These are phyloP conservation scores for Trametes versicolor DNA, from an alignment of 1,284 basidiomycete genomes.

Conservation along the genomic window DNA sequence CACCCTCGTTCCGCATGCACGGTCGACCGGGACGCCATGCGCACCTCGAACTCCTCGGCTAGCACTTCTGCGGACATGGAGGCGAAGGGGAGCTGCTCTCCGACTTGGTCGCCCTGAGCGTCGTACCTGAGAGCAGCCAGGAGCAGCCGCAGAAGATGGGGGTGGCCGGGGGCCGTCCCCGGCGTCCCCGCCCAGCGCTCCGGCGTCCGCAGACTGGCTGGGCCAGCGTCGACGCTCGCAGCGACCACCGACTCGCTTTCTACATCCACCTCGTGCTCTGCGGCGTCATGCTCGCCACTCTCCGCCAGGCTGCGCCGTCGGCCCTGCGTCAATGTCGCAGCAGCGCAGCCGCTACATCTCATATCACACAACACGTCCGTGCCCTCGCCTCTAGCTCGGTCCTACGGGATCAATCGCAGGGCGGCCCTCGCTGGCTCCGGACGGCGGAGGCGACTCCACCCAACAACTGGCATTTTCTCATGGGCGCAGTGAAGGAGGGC, in stretches of 20 bases:
- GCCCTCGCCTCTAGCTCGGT: conserved; percentile 13
- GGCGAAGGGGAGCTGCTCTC: conserved; percentile 22
- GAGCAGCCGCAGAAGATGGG: conserved; percentile 2
- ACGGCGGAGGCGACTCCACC: no score
- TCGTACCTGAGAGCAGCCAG: conserved; percentile 5
- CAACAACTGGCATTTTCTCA: conserved; percentile 4
- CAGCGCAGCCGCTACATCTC: neutral
- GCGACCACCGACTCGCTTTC: neutral
- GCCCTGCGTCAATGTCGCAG: conserved; percentile 19
- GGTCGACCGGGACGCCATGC: conserved; percentile 3
- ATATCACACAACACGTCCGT: conserved; percentile 2
- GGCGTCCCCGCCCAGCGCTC: neutral
- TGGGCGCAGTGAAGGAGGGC: neutral
- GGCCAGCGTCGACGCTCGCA: neutral
- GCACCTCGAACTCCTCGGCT: conserved; percentile 90
- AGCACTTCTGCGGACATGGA: conserved; percentile 69
- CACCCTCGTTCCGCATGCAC: conserved; percentile 2
- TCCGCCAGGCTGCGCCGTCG: conserved; percentile 4
- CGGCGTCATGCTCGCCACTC: conserved; percentile 21
- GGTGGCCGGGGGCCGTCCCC: conserved; percentile 24
- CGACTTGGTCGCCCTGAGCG: conserved; percentile 4
- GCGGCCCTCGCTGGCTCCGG: conserved; percentile 10
- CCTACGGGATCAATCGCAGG: neutral
- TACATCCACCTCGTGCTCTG: neutral
- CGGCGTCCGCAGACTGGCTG: neutral